Base-by-base conservation (phyloP, 768 basidiomycete species). In the Collybiopsis luxurians region DNA sequence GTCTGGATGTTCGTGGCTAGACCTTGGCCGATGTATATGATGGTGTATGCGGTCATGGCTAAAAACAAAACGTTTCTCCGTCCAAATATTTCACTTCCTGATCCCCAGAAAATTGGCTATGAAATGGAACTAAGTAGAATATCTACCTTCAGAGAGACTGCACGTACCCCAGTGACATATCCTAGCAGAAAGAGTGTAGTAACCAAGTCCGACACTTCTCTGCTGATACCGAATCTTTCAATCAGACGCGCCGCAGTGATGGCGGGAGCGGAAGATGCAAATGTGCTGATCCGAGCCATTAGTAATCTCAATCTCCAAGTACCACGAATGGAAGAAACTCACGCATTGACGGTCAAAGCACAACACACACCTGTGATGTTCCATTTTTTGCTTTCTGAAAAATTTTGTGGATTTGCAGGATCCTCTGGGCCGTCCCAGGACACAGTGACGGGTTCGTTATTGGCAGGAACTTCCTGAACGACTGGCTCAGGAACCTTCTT, bases 21-120 rank as follows among this genome's bases (percentile, higher is more conserved):
- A 0, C 84, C 81, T 70, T 85, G 83, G 3, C 83, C 85, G 23
- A 89, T 69, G 59, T 78, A 78, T 55, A 84, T 78, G 4, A 87
- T 54, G 0, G 80, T 80, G 67, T 87, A 87, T 3, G 65, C 57
- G 9, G 68, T 49, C 75, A 85, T 82, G 0, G 84, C 71, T n/a
- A 79, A 44, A 23, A 79, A 52, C 63, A 85, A 81, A 28, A 84
- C 71, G 2, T 78, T 75, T 47, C 76, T 73, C 5, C 85, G 72
- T 10, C 84, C 86, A 31, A 78, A 66, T 6, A 86, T 73, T 65
- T 88, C 85, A 40, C 80, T 82, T 5, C 84, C 77, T 3, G 84
- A 83, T 0, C 84, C 85, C 82, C 81, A 87, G 40, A 83, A 69
- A 2, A 80, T 61, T 13, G 83, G 83, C 73, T 79, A 59, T 17